phyloP scores from a whole-genome alignment of 2,329 filamentous ascomycete genomes.

The Fonsecaea monophora region DNA sequence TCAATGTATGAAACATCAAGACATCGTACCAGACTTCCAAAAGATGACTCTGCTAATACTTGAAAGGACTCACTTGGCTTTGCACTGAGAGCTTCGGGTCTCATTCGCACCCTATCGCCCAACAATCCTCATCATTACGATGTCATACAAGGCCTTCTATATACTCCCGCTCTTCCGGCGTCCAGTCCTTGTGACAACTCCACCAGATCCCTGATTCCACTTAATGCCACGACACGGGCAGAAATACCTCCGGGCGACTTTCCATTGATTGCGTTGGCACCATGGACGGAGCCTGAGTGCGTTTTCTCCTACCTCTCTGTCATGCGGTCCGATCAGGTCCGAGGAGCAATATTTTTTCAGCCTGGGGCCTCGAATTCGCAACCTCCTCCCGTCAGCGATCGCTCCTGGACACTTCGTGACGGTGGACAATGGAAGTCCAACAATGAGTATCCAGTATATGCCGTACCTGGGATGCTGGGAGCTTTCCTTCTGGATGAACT shows the following conservation, averaged over 20 bases:
- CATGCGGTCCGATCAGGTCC: conserved; percentile 66
- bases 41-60: conserved; percentile 17
- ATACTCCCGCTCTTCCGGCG: conserved; percentile 72
- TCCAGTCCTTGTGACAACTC: conserved; percentile 68
- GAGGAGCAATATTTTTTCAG: conserved; percentile 64
- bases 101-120: conserved; percentile 77
- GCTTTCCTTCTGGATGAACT: conserved; percentile 73
- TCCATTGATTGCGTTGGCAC: conserved; percentile 79
- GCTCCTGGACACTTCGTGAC: conserved; percentile 74
- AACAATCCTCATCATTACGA: conserved; percentile 68
- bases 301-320: conserved; percentile 72
- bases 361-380: conserved; percentile 57
- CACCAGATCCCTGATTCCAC: conserved; percentile 71
- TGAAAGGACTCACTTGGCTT: conserved; percentile 38
- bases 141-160: conserved; percentile 78
- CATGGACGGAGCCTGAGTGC: conserved; percentile 80
- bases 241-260: conserved; percentile 72
- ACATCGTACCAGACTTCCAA: not conserved
- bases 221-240: conserved; percentile 74
- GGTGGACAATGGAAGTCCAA: conserved; percentile 71
- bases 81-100: conserved; percentile 51
- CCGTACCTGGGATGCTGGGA: conserved; percentile 73
- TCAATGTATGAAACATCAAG: conserved; percentile 45
- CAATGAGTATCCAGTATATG: conserved; percentile 83
- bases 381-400: conserved; percentile 70